Conservation (phyloP, 441 rosid species). For the Omphalea diandra region DNA sequence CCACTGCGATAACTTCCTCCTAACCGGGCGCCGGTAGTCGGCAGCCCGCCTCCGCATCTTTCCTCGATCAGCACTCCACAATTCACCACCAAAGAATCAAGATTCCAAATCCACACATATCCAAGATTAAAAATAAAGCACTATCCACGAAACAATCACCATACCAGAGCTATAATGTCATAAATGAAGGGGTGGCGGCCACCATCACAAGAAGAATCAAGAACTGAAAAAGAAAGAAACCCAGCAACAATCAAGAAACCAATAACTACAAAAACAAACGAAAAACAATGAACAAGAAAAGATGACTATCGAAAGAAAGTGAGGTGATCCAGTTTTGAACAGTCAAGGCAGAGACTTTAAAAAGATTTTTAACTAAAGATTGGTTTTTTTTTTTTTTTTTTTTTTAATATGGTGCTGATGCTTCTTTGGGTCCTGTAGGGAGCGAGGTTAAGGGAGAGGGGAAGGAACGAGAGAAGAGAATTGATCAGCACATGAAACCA, state of each 20-base stretch:
- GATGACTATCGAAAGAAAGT: neutral
- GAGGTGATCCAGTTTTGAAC: conserved; percentile 11
- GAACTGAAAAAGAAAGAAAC: neutral
- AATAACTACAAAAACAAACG: neutral
- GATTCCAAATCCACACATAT: conserved; percentile 33
- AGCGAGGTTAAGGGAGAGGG: neutral
- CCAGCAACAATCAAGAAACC: neutral
- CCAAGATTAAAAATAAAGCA: conserved; percentile 5
- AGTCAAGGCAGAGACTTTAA: neutral
- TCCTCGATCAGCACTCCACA: conserved; percentile 36
- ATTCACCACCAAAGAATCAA: conserved; percentile 41
- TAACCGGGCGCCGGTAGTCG: conserved; percentile 93
- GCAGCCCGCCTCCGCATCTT: conserved; percentile 94
- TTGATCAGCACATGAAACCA: conserved; percentile 3
- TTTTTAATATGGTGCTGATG: neutral
- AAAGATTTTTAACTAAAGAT: neutral
- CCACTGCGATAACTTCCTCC: conserved; percentile 82
- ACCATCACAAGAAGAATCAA: conserved; percentile 3
- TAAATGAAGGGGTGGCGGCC: neutral
- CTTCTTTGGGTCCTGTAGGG: neutral
- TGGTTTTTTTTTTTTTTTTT: neutral
- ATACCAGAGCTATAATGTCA: neutral
- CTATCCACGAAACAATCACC: neutral
- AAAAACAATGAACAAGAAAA: neutral
- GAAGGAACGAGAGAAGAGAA: neutral